Evolutionary conservation across 495 filamentous ascomycete genomes (phyloP).

Genomic region (Aspergillus steynii): DNA sequence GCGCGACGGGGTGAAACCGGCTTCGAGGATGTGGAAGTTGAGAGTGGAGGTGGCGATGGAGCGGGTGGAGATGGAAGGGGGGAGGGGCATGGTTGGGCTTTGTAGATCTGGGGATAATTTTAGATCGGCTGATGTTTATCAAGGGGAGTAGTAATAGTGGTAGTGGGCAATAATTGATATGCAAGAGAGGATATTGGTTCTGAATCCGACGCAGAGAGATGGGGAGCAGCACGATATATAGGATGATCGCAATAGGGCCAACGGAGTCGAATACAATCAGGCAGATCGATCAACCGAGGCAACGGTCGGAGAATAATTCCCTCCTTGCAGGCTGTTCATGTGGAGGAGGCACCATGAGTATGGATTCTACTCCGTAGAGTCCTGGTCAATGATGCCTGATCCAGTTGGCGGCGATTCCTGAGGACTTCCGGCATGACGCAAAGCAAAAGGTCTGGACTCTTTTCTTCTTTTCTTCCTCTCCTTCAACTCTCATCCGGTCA

Average conservation of each 20-base stretch:
- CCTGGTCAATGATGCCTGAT: not conserved
- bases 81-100: not conserved
- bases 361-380: too few species aligned
- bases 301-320: not conserved
- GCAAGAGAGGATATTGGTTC: too few species aligned
- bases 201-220: not conserved
- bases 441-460: not conserved
- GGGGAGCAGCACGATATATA: not conserved
- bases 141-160: not conserved
- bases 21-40: conserved; percentile 59
- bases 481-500: not conserved
- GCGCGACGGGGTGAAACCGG: conserved; percentile 34
- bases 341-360: too few species aligned
- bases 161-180: too few species aligned
- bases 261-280: conserved; percentile 1
- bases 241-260: not conserved
- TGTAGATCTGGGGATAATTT: not conserved
- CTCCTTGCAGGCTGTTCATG: not conserved
- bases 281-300: conserved; percentile 9
- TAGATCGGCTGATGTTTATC: too few species aligned
- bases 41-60: conserved; percentile 32
- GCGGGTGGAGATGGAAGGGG: not conserved
- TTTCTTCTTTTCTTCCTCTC: not conserved
- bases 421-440: not conserved
- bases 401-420: not conserved